Conservation (phyloP, 805 yeast species). For the Yueomyces sinensis region DNA sequence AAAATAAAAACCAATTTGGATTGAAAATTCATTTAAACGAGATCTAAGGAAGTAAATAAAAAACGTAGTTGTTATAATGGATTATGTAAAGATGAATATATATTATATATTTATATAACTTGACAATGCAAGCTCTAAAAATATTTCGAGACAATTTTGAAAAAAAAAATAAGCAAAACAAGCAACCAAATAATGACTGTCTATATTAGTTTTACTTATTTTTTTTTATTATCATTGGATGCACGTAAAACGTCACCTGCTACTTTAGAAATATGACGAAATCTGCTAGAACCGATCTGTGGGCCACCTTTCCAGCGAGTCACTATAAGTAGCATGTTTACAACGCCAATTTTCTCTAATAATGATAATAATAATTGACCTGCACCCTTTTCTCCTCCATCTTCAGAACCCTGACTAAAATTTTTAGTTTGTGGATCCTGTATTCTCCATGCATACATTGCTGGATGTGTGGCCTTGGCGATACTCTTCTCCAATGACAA, state of each 20-base stretch:
- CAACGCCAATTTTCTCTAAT: slow-evolving; percentile 33
- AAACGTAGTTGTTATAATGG: no score
- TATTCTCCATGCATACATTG: slow-evolving; percentile 62
- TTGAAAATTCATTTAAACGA: slow-evolving; percentile 1
- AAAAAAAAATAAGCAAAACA: no score
- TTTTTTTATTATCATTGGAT: not conserved
- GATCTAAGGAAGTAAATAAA: no score
- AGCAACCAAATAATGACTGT: no score
- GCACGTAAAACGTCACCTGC: slow-evolving; percentile 35
- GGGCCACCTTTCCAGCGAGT: slow-evolving; percentile 77
- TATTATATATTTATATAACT: no score
- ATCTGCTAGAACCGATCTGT: slow-evolving; percentile 59
- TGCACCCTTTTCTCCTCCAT: slow-evolving; percentile 67
- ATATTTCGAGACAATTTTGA: no score
- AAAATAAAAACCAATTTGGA: slow-evolving; percentile 6
- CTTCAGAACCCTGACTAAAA: slow-evolving; percentile 45
- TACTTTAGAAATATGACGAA: slow-evolving; percentile 48
- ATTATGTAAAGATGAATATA: no score
- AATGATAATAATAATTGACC: slow-evolving; percentile 47
- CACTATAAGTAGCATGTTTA: slow-evolving; percentile 52
- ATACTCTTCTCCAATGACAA: slow-evolving; percentile 33
- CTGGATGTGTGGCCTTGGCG: slow-evolving; percentile 53
- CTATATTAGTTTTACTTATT: not conserved
- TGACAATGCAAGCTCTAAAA: no score
- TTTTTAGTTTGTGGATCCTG: slow-evolving; percentile 2